Conservation (phyloP, 2,329 filamentous ascomycete species). For the Cercospora sp. region DNA sequence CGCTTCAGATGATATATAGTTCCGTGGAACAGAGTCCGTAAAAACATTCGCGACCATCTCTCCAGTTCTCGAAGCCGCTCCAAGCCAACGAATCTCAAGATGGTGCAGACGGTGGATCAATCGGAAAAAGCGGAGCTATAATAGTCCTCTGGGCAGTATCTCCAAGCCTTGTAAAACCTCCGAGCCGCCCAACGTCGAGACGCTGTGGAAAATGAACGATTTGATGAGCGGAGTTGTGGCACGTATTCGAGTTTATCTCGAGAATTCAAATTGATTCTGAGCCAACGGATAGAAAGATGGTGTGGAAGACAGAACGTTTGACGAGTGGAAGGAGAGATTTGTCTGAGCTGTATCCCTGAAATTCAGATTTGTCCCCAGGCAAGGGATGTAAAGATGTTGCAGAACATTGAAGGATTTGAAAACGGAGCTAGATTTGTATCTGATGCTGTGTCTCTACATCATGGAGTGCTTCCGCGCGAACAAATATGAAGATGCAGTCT, state of each 20-base stretch:
- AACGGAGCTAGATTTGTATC: not conserved
- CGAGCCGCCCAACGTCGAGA: not conserved
- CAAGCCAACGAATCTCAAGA: not conserved
- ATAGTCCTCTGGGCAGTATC: not conserved
- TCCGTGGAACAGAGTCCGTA: not conserved
- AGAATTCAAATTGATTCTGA: not conserved
- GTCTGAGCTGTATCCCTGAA: not conserved
- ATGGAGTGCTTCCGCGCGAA: not conserved
- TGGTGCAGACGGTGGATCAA: not conserved
- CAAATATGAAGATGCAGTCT: not conserved
- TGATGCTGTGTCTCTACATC: not conserved
- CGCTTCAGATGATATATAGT: no score
- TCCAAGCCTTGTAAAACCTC: not conserved
- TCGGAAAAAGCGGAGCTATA: not conserved
- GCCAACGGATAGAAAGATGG: not conserved
- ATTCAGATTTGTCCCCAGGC: not conserved
- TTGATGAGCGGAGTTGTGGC: not conserved
- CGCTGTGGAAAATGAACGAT: not conserved
- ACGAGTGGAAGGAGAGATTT: not conserved
- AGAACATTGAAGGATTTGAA: not conserved
- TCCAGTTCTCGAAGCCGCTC: not conserved
- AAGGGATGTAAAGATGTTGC: not conserved
- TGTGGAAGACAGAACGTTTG: not conserved
- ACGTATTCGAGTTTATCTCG: not conserved
- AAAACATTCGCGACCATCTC: not conserved